Percentiles rank a stretch among this genome's conserved stretches.
Evolutionary conservation across 345 rosid species (phyloP).

Genomic region (Acer campestre): DNA sequence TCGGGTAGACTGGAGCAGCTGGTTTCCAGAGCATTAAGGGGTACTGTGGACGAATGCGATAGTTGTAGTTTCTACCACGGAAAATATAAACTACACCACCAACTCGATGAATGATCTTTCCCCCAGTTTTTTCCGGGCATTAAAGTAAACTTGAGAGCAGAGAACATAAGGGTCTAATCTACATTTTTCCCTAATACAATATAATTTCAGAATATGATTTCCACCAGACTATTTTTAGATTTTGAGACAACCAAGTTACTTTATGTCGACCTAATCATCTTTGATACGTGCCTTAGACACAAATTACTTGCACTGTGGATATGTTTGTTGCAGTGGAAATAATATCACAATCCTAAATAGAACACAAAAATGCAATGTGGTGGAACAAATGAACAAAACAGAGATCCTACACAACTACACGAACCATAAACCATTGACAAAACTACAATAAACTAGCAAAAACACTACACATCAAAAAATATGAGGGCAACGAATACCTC

Average conservation of each 20-base stretch:
- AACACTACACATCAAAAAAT: not conserved
- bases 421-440: not conserved
- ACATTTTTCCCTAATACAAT: not conserved
- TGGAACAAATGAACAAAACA: not conserved
- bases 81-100: constrained; percentile 88
- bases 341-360: not conserved
- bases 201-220: not conserved
- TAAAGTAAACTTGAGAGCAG: constrained; percentile 19
- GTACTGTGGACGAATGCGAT: constrained; percentile 71
- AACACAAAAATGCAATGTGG: not conserved
- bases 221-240: not conserved
- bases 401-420: not conserved
- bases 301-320: not conserved
- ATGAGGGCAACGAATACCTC: constrained; percentile 52
- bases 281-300: not conserved
- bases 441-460: not conserved
- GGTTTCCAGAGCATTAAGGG: constrained; percentile 98
- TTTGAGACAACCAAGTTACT: not conserved
- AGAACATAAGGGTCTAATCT: constrained; percentile 6
- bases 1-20: constrained; percentile 95
- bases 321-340: constrained; percentile 7
- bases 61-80: constrained; percentile 87
- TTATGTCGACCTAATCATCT: not conserved
- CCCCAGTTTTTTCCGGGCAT: constrained; percentile 79
- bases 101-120: constrained; percentile 70